Conservation (phyloP, 148 eudicot species). For the Simmondsia chinensis region DNA sequence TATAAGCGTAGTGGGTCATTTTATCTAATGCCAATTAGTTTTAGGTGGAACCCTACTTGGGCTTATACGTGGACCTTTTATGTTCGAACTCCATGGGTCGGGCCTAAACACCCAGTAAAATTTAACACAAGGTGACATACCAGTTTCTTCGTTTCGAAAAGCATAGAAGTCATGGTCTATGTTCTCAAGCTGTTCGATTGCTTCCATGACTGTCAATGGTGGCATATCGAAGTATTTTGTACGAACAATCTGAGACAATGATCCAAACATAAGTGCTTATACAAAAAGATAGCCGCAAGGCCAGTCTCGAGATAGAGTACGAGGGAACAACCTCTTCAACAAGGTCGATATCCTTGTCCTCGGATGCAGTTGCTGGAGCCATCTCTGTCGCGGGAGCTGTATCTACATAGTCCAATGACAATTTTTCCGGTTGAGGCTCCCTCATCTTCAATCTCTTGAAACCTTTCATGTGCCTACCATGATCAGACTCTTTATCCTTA, state of each 20-base stretch:
- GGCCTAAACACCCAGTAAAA: too few species aligned
- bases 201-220: conserved; percentile 72
- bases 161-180: conserved; percentile 85
- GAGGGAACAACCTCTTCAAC: conserved; percentile 57
- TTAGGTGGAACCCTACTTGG: too few species aligned
- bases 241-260: conserved; percentile 57
- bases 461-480: conserved; percentile 84
- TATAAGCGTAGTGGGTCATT: too few species aligned
- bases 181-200: conserved; percentile 79
- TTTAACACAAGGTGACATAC: conserved; percentile 29
- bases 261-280: neutral
- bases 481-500: conserved; percentile 86
- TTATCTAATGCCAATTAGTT: too few species aligned
- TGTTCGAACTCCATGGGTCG: too few species aligned
- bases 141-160: conserved; percentile 86
- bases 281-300: too few species aligned
- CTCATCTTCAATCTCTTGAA: conserved; percentile 48
- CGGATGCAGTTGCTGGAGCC: conserved; percentile 13
- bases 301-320: too few species aligned
- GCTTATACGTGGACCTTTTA: too few species aligned
- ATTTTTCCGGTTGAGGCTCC: conserved; percentile 28
- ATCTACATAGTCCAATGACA: conserved; percentile 15
- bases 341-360: conserved; percentile 23
- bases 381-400: conserved; percentile 16
- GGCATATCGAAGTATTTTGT: conserved; percentile 89